phyloP scores from a whole-genome alignment of 352 stramenopile genomes.

The Globisporangium cederbergense region DNA sequence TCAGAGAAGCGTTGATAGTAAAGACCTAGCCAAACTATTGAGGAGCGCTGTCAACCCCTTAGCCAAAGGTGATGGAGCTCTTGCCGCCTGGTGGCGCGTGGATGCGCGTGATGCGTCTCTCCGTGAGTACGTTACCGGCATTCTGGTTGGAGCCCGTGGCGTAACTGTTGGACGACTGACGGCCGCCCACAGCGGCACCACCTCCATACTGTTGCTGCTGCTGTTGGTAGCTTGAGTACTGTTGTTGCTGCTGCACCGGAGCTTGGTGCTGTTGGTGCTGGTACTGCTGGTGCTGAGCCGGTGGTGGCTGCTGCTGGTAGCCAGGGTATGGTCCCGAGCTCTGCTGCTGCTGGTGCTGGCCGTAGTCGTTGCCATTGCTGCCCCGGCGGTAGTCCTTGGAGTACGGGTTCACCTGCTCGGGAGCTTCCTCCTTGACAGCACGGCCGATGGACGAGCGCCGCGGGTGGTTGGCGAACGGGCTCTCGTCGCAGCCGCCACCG shows the following conservation, averaged over 20 bases:
- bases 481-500: constrained; percentile 49
- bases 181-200: constrained; percentile 1
- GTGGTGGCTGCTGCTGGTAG: constrained; percentile 21
- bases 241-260: constrained; percentile 18
- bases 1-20: too few relatives aligned
- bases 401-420: constrained; percentile 54
- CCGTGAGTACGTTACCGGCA: constrained; percentile 87
- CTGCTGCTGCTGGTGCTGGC: constrained; percentile 21
- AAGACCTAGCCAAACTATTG: constrained; percentile 3
- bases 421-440: constrained; percentile 46
- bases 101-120: constrained; percentile 86
- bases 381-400: constrained; percentile 31
- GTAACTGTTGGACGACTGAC: constrained; percentile 82
- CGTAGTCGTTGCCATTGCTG: constrained; percentile 12
- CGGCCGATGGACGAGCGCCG: constrained; percentile 29
- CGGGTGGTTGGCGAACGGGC: constrained; percentile 48
- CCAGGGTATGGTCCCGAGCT: constrained; percentile 13
- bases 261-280: constrained; percentile 27
- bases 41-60: not conserved
- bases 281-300: constrained; percentile 18
- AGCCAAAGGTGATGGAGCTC: constrained; percentile 80
- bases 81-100: constrained; percentile 84
- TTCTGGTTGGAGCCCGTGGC: constrained; percentile 85
- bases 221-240: constrained; percentile 15
- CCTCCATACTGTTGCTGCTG: constrained; percentile 22